Conservation (phyloP, 164 flowering plant species). For the Annona cherimola region DNA sequence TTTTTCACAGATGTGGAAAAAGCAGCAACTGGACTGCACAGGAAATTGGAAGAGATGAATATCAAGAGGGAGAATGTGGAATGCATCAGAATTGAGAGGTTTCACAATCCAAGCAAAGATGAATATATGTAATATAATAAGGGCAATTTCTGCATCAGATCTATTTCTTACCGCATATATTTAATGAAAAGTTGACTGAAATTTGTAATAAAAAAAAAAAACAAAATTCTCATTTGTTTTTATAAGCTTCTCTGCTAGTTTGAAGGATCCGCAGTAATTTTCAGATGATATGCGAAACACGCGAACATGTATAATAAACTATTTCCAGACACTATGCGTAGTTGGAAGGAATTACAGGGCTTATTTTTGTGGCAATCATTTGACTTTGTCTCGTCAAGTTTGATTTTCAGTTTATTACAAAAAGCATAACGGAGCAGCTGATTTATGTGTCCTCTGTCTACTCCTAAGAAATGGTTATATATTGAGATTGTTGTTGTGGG, state of each 20-base stretch:
- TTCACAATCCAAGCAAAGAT: too few species aligned
- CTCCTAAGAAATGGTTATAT: not conserved
- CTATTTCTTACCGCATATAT: too few species aligned
- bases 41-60: too few species aligned
- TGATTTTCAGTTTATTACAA: too few species aligned
- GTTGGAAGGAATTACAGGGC: not conserved
- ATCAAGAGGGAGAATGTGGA: too few species aligned
- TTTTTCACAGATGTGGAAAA: too few species aligned
- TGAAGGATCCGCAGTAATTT: not conserved
- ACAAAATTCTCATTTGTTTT: not conserved
- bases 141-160: too few species aligned
- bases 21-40: too few species aligned
- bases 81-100: too few species aligned
- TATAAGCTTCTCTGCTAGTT: not conserved
- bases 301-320: not conserved
- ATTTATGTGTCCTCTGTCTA: not conserved
- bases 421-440: not conserved
- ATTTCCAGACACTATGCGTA: not conserved
- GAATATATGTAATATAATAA: too few species aligned
- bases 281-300: not conserved
- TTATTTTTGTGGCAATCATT: not conserved
- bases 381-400: not conserved
- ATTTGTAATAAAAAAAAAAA: too few species aligned
- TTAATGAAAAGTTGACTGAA: too few species aligned
- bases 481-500: not conserved